A percentile compares a stretch with the other conserved stretches of the same genome.
These are phyloP conservation scores for Solanum bulbocastanum DNA, from an alignment of 257 asterid species.

Conservation along the genomic window DNA sequence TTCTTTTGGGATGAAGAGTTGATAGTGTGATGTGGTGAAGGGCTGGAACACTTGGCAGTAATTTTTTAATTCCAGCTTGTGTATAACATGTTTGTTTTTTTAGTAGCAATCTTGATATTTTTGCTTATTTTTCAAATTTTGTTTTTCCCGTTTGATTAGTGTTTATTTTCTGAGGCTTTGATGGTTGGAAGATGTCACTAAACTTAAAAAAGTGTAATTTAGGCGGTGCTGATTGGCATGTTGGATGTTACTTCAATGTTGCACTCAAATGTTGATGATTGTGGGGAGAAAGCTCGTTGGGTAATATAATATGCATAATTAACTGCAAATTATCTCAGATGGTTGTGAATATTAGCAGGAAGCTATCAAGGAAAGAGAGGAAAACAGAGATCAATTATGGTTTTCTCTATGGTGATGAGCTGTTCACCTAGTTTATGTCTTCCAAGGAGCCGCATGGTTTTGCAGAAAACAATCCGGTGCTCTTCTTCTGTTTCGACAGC, in stretches of 20 bases:
- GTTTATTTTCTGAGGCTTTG: background rate
- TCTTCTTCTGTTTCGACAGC: conserved; percentile 13
- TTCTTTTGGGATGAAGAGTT: background rate
- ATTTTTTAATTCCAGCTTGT: background rate
- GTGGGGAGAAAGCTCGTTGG: background rate
- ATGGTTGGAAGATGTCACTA: background rate
- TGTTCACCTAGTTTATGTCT: conserved; percentile 7
- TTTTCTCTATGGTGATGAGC: conserved; percentile 6
- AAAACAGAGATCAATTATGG: background rate
- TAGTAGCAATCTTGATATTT: background rate
- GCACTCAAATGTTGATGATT: background rate
- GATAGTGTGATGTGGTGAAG: background rate
- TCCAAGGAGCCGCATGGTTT: conserved; percentile 14
- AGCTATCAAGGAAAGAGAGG: background rate
- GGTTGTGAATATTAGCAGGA: background rate
- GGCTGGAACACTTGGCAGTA: background rate
- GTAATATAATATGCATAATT: background rate
- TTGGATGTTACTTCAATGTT: background rate
- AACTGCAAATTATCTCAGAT: background rate
- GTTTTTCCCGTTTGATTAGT: background rate
- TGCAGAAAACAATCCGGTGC: conserved; percentile 38
- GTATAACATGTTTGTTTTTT: background rate
- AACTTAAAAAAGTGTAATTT: background rate
- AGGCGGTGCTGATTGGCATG: background rate
- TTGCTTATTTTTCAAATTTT: background rate